A percentile compares a stretch with the other conserved stretches of the same genome.
Evolutionary conservation across 257 asterid species (phyloP).

Genomic region (Handroanthus guayacan): DNA sequence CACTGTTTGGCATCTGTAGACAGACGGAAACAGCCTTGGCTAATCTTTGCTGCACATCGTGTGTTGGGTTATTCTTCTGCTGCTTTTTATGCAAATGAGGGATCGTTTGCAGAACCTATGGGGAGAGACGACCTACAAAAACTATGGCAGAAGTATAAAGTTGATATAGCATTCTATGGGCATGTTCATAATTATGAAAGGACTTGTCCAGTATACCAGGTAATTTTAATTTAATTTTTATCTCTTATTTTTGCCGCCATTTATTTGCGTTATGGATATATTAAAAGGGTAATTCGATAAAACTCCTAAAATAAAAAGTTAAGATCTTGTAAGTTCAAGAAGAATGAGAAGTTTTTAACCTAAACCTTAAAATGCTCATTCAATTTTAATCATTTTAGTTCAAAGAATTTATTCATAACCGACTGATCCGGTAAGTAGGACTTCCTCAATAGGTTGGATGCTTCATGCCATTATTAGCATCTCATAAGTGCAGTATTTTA

Average conservation of each 20-base stretch:
- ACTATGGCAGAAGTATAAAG: conserved; percentile 92
- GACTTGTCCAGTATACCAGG: conserved; percentile 85
- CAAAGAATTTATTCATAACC: no score
- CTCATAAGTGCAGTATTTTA: no score
- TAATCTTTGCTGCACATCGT: conserved; percentile 80
- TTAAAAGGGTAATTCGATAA: no score
- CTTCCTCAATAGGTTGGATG: no score
- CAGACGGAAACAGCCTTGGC: conserved; percentile 87
- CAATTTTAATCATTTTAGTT: no score
- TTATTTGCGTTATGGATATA: neutral
- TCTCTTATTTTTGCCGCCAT: neutral
- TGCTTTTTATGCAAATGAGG: conserved; percentile 55
- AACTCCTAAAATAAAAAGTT: no score
- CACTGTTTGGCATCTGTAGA: conserved; percentile 80
- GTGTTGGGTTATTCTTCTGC: conserved; percentile 83
- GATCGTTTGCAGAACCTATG: conserved; percentile 89
- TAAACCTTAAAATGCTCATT: no score
- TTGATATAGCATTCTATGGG: conserved; percentile 79
- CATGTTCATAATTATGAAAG: conserved; percentile 82
- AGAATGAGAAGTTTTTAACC: no score
- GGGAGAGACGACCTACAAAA: conserved; percentile 82
- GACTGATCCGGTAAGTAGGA: no score
- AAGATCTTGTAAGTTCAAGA: no score
- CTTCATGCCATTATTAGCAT: no score
- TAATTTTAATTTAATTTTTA: conserved; percentile 25